These are phyloP conservation scores for Saturnispora sanitii DNA, from an alignment of 805 yeast species.

Conservation along the genomic window DNA sequence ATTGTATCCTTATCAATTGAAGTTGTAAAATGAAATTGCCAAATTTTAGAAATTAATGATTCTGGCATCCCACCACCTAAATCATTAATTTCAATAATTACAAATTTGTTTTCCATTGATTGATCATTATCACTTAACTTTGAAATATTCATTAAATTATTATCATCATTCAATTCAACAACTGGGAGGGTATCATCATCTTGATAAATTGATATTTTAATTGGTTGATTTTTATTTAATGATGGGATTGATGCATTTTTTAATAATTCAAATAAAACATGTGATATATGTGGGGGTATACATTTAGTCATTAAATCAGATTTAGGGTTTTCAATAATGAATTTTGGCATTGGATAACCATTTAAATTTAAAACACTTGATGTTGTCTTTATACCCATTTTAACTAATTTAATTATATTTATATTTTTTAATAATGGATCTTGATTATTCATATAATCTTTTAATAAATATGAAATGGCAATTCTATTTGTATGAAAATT, in stretches of 20 bases:
- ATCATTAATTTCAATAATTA: constrained; percentile 20
- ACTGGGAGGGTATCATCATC: constrained; percentile 4
- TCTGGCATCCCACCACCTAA: constrained; percentile 24
- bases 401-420: constrained; percentile 11
- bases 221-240: constrained; percentile 15
- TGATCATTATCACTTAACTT: too few relatives aligned
- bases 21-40: constrained; percentile 27
- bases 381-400: constrained; percentile 18
- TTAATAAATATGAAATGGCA: constrained; percentile 19
- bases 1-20: constrained; percentile 20
- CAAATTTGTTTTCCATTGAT: background rate
- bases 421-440: constrained; percentile 13
- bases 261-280: constrained; percentile 24
- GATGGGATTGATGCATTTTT: constrained; percentile 26
- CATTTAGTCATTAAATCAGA: constrained; percentile 13
- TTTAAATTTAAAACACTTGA: constrained; percentile 18
- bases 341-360: constrained; percentile 25
- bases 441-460: constrained; percentile 17
- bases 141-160: too few relatives aligned
- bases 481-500: constrained; percentile 20
- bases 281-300: constrained; percentile 23
- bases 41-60: constrained; percentile 17
- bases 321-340: constrained; percentile 4
- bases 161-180: background rate
- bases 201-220: constrained; percentile 11